These are phyloP conservation scores for Datisca glomerata DNA, from an alignment of 306 rosid genomes.

Conservation along the genomic window DNA sequence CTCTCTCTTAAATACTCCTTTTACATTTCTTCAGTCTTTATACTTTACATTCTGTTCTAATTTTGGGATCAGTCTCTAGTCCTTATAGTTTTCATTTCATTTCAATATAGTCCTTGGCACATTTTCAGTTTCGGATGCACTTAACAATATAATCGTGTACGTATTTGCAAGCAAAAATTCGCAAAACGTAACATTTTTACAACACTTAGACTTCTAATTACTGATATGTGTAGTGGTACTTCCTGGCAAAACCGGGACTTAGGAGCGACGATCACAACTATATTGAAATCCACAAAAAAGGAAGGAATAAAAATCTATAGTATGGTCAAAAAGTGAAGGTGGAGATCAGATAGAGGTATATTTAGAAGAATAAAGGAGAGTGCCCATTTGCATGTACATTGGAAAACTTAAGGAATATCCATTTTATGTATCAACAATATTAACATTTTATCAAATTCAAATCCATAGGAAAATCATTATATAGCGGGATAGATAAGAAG, in stretches of 20 bases:
- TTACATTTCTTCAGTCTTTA: too few species aligned
- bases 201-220: not conserved
- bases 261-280: too few species aligned
- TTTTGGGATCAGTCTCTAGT: too few species aligned
- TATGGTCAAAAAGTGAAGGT: conserved; percentile 18
- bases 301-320: too few species aligned
- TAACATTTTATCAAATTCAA: not conserved
- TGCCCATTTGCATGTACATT: conserved; percentile 26
- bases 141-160: not conserved
- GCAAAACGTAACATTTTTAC: too few species aligned
- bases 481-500: not conserved
- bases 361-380: conserved; percentile 37
- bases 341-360: conserved; percentile 21
- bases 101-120: too few species aligned
- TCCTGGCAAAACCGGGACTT: too few species aligned
- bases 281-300: not conserved
- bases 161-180: not conserved
- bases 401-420: conserved; percentile 28
- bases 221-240: too few species aligned
- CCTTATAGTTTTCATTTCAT: too few species aligned
- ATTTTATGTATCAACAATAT: not conserved
- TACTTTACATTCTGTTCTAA: too few species aligned
- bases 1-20: not conserved
- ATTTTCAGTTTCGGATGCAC: not conserved
- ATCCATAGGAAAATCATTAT: not conserved